Evolutionary conservation across 2,329 filamentous ascomycete species (phyloP).

Genomic region (Diaporthe nobilis): DNA sequence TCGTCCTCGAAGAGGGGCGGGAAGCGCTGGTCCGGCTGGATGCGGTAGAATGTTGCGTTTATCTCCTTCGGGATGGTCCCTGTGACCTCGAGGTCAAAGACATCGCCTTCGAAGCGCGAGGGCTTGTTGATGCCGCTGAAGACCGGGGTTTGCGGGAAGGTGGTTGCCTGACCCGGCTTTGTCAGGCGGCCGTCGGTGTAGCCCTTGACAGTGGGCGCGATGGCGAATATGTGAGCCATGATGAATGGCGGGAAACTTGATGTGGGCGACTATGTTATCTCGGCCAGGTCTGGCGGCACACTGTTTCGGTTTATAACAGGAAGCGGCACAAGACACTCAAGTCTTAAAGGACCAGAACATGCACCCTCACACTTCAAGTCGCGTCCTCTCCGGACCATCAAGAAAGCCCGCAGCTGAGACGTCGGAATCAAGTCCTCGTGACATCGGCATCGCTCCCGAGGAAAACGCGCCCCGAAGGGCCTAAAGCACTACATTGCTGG

Average conservation of each 20-base stretch:
- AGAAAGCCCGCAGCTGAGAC: constrained; percentile 19
- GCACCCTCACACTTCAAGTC: too few relatives aligned
- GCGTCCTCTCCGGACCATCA: background rate
- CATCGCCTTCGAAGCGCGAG: constrained; percentile 52
- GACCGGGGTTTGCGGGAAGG: constrained; percentile 52
- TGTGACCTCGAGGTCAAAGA: constrained; percentile 57
- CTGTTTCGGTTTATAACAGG: background rate
- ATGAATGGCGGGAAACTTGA: constrained; percentile 35
- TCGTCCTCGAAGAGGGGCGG: constrained; percentile 70
- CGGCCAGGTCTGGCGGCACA: background rate
- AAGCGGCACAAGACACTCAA: too few relatives aligned
- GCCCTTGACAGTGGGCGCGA: constrained; percentile 49
- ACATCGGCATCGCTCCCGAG: constrained; percentile 3
- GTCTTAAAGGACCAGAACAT: background rate
- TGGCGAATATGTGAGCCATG: constrained; percentile 55
- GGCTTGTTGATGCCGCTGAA: constrained; percentile 57
- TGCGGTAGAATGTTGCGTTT: constrained; percentile 62
- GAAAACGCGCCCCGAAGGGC: background rate
- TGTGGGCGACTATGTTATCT: background rate
- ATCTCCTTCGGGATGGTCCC: constrained; percentile 60
- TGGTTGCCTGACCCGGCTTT: constrained; percentile 46
- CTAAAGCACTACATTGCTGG: background rate
- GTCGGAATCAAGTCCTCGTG: background rate
- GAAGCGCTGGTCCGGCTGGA: constrained; percentile 67
- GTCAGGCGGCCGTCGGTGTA: constrained; percentile 51